Percentiles rank a stretch among this genome's conserved stretches.
These are phyloP conservation scores for Prunus mongolica DNA, from an alignment of 306 rosid genomes.

Conservation along the genomic window DNA sequence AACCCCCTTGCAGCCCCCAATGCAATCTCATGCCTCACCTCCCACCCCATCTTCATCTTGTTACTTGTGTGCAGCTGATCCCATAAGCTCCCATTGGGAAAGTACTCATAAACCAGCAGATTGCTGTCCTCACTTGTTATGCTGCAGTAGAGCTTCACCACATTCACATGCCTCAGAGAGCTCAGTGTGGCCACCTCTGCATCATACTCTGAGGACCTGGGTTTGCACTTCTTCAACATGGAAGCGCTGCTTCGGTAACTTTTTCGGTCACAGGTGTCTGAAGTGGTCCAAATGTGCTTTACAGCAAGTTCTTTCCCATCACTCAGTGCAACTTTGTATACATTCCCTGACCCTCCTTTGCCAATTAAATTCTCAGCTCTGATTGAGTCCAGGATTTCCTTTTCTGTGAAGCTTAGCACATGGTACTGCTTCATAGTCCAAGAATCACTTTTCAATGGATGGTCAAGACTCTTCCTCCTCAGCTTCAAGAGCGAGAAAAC, in stretches of 20 bases:
- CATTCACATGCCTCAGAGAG: slow-evolving; percentile 82
- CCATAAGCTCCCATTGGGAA: slow-evolving; percentile 89
- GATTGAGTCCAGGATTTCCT: slow-evolving; percentile 55
- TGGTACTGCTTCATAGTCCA: slow-evolving; percentile 79
- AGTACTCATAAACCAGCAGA: slow-evolving; percentile 79
- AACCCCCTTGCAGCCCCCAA: slow-evolving; percentile 84
- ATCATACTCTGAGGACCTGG: slow-evolving; percentile 52
- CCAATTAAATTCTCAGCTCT: slow-evolving; percentile 68
- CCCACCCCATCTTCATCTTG: slow-evolving; percentile 66
- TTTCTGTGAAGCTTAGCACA: slow-evolving; percentile 57
- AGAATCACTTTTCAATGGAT: slow-evolving; percentile 38
- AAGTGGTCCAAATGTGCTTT: slow-evolving; percentile 69
- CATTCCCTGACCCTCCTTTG: slow-evolving; percentile 89
- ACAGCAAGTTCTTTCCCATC: slow-evolving; percentile 67
- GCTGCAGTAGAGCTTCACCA: slow-evolving; percentile 89
- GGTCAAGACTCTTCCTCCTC: slow-evolving; percentile 35
- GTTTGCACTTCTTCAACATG: slow-evolving; percentile 39
- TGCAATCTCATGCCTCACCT: slow-evolving; percentile 74
- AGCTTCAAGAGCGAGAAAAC: slow-evolving; percentile 42
- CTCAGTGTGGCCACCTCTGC: slow-evolving; percentile 87
- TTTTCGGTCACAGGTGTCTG: slow-evolving; percentile 33
- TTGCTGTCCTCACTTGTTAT: slow-evolving; percentile 84
- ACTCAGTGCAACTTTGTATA: slow-evolving; percentile 55
- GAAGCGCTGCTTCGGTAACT: slow-evolving; percentile 49
- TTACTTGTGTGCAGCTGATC: slow-evolving; percentile 60